Evolutionary conservation across 495 filamentous ascomycete genomes (phyloP), one percentile per base, ranked within the genome.

Genomic region (Aspergillus cristatus): DNA sequence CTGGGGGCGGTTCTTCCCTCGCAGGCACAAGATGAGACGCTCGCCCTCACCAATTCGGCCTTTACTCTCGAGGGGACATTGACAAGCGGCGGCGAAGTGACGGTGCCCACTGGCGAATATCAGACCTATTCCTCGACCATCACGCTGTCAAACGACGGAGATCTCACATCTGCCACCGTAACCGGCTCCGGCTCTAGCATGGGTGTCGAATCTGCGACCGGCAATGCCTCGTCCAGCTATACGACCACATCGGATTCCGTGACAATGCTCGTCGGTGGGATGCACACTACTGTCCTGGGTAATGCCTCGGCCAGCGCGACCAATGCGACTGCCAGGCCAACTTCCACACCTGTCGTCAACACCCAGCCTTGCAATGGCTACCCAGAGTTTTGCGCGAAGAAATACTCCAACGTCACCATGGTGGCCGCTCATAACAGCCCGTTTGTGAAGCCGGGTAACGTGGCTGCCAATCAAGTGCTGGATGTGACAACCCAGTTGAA

Each of bases 351-450:
- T 13, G 73, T 72, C 1, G 72, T 72, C n/a, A 86, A 86, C 49
- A 84, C 79, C 1, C 76, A 72, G 39, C 78, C 86, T 3, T 97
- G 90, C 70, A 97, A 97, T 57, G 73, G 75, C 55, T 84, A 90
- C 48, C 61, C 76, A n/a, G 85, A 93, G 52, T 78, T 94, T 50
- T 97, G 90, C 61, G 56, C 53, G 6, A 72, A 87, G 32, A 77
- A 76, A 39, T 97, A 90, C 53, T 83, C 82, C 63, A 91, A 95
- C 57, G 84, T 97, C 55, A 91, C 88, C 38, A 69, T 85, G 52
- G 78, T 97, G 3, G 84, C 81, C 14, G 81, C 84, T 11, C 81
- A 97, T 63, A 95, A 95, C 64, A 88, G 81, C 22, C 84, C 87
- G 14, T 97, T 97, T 54, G 74, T 78, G 15, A 31, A 52, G 22